Evolutionary conservation across 441 rosid species (phyloP), one percentile per base, ranked within the genome.

Genomic region (Capsella rubella): DNA sequence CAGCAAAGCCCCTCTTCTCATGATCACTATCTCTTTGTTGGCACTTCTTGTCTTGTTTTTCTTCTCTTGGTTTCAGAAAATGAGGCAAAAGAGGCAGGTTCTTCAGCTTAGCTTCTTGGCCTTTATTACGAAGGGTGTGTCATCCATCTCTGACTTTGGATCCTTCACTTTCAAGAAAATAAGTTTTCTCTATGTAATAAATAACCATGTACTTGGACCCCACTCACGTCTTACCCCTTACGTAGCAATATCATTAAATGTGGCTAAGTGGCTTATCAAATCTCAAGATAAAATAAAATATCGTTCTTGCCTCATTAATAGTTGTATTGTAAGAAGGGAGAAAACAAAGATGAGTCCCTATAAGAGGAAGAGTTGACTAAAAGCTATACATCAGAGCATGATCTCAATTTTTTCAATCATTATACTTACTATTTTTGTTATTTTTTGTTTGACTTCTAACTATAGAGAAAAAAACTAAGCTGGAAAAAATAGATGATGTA

Each of bases 301-400:
- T 71, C 67, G n/a, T n/a, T n/a, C n/a, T n/a, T n/a, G n/a, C n/a
- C n/a, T n/a, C n/a, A n/a, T n/a, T n/a, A n/a, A n/a, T n/a, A n/a
- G n/a, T n/a, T n/a, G n/a, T n/a, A n/a, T n/a, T n/a, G n/a, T n/a
- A n/a, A n/a, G n/a, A n/a, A n/a, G n/a, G n/a, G n/a, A n/a, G n/a
- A n/a, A n/a, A n/a, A n/a, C n/a, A n/a, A n/a, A n/a, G n/a, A n/a
- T n/a, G n/a, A n/a, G n/a, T n/a, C n/a, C n/a, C n/a, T n/a, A n/a
- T n/a, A n/a, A n/a, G n/a, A n/a, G n/a, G n/a, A n/a, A 28, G 58
- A 51, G 68, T 53, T 71, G 68, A 51, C 59, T 2, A 37, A 66
- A 35, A 18, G 0, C 8, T 25, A 55, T 14, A 52, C 71, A 52
- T 67, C 39, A 39, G 31, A 25, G 37, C 4, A 39, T n/a, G 71